Percentiles rank a stretch among this genome's conserved stretches.
phyloP scores from a whole-genome alignment of 768 basidiomycete species.

The Suillus luteus region DNA sequence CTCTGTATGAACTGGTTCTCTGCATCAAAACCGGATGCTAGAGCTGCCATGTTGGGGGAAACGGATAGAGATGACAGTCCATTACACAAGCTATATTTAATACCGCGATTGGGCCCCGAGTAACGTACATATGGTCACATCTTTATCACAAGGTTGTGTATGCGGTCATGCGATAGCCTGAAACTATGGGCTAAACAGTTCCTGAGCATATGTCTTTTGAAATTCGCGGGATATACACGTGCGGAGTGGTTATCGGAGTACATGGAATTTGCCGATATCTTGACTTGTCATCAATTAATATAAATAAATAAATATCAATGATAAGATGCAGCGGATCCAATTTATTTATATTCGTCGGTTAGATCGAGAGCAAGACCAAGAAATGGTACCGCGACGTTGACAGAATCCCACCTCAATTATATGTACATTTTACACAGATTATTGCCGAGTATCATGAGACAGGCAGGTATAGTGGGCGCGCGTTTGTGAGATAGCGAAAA shows the following conservation, averaged over 20 bases:
- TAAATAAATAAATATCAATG: not conserved
- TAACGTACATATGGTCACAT: not conserved
- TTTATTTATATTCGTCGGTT: not conserved
- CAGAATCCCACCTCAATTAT: not conserved
- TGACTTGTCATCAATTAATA: no score
- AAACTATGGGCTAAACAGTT: not conserved
- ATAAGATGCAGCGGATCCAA: not conserved
- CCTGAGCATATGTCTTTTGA: not conserved
- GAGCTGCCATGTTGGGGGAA: constrained; percentile 23
- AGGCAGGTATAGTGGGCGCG: not conserved
- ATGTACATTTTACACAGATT: not conserved
- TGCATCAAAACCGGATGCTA: constrained; percentile 5
- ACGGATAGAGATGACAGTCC: not conserved
- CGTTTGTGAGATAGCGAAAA: constrained; percentile 3
- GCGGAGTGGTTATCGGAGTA: no score
- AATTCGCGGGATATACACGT: not conserved
- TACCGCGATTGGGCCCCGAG: not conserved
- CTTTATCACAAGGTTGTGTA: not conserved
- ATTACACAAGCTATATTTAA: not conserved
- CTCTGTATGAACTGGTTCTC: constrained; percentile 22
- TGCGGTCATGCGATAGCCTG: not conserved
- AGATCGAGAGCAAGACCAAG: not conserved
- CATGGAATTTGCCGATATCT: no score
- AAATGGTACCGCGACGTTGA: not conserved
- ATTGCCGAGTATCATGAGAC: not conserved